Evolutionary conservation across 768 basidiomycete species (phyloP).

Genomic region (Lepiota brunneoincarnata): DNA sequence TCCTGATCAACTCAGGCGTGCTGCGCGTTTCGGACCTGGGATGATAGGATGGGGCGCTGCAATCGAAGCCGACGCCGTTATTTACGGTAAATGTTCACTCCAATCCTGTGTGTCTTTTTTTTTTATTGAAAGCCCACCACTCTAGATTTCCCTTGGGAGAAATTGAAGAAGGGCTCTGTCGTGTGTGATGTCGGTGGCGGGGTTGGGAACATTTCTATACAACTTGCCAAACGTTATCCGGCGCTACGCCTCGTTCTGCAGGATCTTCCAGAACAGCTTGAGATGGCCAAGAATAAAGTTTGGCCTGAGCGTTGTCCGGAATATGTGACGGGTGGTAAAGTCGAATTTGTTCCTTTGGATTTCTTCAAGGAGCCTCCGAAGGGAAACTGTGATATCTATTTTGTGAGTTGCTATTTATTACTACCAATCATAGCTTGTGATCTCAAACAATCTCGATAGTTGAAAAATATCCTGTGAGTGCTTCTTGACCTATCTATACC

Average conservation of each 20-base stretch:
- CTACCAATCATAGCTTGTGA: neutral
- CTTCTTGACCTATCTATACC: neutral
- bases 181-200: constrained; percentile 41
- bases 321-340: constrained; percentile 28
- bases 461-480: constrained; percentile 35
- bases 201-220: constrained; percentile 32
- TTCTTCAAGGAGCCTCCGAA: constrained; percentile 38
- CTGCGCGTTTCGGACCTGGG: constrained; percentile 26
- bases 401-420: constrained; percentile 26
- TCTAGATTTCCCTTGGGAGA: constrained; percentile 35
- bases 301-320: constrained; percentile 36
- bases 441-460: constrained; percentile 16
- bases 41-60: constrained; percentile 33
- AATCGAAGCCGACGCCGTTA: constrained; percentile 27
- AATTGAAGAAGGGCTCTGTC: constrained; percentile 20
- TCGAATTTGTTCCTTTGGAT: constrained; percentile 37
- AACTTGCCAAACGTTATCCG: constrained; percentile 31
- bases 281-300: constrained; percentile 27
- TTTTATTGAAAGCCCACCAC: neutral
- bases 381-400: constrained; percentile 36
- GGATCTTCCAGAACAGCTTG: constrained; percentile 30
- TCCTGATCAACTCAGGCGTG: constrained; percentile 2
- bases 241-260: constrained; percentile 33
- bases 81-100: constrained; percentile 21
- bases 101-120: neutral